phyloP scores from a whole-genome alignment of 495 filamentous ascomycete species.

The Coniosporium apollinis region DNA sequence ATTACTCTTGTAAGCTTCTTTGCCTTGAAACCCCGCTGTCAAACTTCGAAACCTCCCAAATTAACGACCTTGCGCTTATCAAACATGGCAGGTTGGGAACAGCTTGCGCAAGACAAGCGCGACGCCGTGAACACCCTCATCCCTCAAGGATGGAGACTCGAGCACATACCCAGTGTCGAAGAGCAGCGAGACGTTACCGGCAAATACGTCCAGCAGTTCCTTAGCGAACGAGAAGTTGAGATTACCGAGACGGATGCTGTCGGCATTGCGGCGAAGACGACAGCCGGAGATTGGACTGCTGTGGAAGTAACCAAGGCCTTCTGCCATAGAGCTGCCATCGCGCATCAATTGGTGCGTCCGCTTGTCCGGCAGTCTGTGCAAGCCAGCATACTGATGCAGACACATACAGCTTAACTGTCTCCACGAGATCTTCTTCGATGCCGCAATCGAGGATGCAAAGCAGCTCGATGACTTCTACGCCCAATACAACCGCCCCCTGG shows the following conservation, averaged over 20 bases:
- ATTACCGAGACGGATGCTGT: constrained; percentile 26
- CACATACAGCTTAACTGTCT: constrained; percentile 18
- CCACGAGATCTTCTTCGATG: constrained; percentile 24
- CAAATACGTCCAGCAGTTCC: constrained; percentile 37
- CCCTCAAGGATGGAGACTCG: constrained; percentile 38
- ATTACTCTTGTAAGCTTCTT: too few species aligned
- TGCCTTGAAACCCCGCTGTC: too few species aligned
- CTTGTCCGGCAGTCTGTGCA: neutral
- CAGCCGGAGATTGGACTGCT: constrained; percentile 21
- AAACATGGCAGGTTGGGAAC: constrained; percentile 34
- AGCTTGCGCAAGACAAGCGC: constrained; percentile 32
- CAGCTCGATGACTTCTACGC: constrained; percentile 19
- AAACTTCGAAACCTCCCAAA: too few species aligned
- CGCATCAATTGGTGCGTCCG: constrained; percentile 26
- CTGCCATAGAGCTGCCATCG: constrained; percentile 25
- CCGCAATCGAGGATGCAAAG: constrained; percentile 18
- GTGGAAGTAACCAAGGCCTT: constrained; percentile 26
- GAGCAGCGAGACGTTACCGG: constrained; percentile 48
- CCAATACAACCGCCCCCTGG: constrained; percentile 18
- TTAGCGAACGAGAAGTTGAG: constrained; percentile 34
- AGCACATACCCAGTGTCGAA: constrained; percentile 28
- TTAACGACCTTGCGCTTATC: too few species aligned
- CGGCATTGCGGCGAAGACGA: constrained; percentile 19
- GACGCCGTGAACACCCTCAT: constrained; percentile 36
- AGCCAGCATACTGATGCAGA: constrained; percentile 1